Percentiles rank a stretch among this genome's conserved stretches.
Conservation (phyloP, 352 stramenopile species). For the Chrysophaeum taylorii region DNA sequence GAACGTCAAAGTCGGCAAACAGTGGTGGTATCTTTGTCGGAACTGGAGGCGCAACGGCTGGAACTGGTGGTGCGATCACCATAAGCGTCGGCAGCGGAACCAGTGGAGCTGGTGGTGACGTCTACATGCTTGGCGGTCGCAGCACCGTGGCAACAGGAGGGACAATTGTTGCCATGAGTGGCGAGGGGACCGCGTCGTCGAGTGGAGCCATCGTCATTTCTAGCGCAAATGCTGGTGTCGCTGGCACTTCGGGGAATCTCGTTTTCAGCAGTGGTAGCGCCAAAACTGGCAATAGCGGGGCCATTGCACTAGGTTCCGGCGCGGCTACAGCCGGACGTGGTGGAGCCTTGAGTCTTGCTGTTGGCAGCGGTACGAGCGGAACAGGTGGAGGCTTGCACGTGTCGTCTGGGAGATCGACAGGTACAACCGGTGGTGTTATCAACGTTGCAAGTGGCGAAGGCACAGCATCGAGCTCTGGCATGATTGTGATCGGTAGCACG, state of each 20-base stretch:
- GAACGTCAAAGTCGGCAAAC: constrained; percentile 20
- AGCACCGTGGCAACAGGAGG: neutral
- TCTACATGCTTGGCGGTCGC: neutral
- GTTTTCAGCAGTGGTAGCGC: constrained; percentile 42
- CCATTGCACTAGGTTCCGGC: constrained; percentile 35
- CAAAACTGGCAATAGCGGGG: constrained; percentile 36
- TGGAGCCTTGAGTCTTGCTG: too few species aligned
- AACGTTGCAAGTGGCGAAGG: too few species aligned
- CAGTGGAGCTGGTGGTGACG: constrained; percentile 19
- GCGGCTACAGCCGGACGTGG: too few species aligned
- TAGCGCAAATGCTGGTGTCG: constrained; percentile 46
- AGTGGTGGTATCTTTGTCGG: constrained; percentile 16
- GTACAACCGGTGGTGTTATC: too few species aligned
- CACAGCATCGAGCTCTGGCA: too few species aligned
- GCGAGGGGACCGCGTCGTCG: neutral
- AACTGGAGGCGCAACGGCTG: constrained; percentile 2
- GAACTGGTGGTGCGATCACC: constrained; percentile 15
- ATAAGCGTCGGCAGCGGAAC: constrained; percentile 1
- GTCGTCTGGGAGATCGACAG: too few species aligned
- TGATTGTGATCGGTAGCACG: too few species aligned
- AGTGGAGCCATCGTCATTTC: neutral
- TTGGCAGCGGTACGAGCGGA: too few species aligned
- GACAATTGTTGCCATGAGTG: neutral
- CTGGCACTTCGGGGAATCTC: constrained; percentile 49
- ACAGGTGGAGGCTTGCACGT: too few species aligned